Base-by-base conservation (phyloP, 139 green algal species). In the Klebsormidium nitens region DNA sequence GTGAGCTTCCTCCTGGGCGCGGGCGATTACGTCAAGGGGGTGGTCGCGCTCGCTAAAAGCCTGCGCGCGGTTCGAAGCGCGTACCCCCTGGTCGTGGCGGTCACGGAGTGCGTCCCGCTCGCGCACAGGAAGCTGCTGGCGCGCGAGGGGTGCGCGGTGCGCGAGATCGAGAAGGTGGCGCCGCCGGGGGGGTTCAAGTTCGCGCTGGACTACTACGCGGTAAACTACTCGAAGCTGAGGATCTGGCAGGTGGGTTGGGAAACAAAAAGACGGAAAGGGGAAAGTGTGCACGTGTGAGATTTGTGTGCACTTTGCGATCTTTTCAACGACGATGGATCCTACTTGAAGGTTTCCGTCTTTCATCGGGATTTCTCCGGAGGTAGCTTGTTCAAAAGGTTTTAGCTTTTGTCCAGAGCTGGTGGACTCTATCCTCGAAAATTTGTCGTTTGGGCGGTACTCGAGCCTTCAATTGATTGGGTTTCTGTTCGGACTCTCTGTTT, bases 201-300 rank as follows among this genome's bases (percentile, higher is more conserved):
- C 64, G 14, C 64, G 5, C 34, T 72, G 56, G 3, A 14, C 17
- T 8, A 74, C 58, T 74, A 74, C 58, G 58, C 55, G 17, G 37
- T 67, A 55, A 72, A 71, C n/a, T 74, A 74, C 66, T 72, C 66
- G 3, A 74, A 74, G 56, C 66, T 74, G 66, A 26, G 35, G 5
- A 74, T 74, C 58, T 74, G 55, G 55, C 55, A 69, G 11, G 29
- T 74, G 31, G 66, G n/a, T n/a, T n/a, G n/a, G n/a, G n/a, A n/a
- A n/a, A n/a, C n/a, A n/a, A n/a, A n/a, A n/a, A n/a, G n/a, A n/a
- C n/a, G n/a, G n/a, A n/a, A n/a, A n/a, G n/a, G n/a, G n/a, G n/a
- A n/a, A n/a, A n/a, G n/a, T n/a, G n/a, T n/a, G n/a, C n/a, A n/a
- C n/a, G n/a, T n/a, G n/a, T n/a, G n/a, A n/a, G n/a, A n/a, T n/a